Conservation (phyloP, 1,284 basidiomycete genomes). For the Sanghuangporus weigelae region DNA sequence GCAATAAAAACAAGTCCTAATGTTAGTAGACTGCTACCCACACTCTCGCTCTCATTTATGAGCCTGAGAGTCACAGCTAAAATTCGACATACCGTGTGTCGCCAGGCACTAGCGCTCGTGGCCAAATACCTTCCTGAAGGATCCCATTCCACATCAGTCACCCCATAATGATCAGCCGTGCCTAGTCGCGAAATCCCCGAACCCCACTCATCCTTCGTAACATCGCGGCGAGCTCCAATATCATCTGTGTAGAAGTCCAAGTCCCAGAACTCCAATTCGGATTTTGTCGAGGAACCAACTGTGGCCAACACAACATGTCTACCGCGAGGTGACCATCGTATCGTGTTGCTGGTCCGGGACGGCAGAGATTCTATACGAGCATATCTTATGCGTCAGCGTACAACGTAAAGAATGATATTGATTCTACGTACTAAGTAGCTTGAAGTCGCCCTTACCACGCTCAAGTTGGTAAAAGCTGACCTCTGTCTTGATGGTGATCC, state of each 20-base stretch:
- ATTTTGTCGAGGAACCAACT: slow-evolving; percentile 92
- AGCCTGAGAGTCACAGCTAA: slow-evolving; percentile 9
- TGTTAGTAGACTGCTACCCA: background rate
- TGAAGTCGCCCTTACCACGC: slow-evolving; percentile 92
- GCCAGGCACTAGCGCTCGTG: slow-evolving; percentile 94
- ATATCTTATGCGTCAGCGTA: slow-evolving; percentile 11
- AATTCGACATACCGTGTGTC: slow-evolving; percentile 68
- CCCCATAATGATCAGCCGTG: slow-evolving; percentile 94
- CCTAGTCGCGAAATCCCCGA: slow-evolving; percentile 84
- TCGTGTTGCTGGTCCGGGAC: slow-evolving; percentile 87
- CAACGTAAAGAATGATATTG: slow-evolving; percentile 1
- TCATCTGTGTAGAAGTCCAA: slow-evolving; percentile 88
- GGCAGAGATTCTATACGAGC: slow-evolving; percentile 64
- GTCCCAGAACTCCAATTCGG: slow-evolving; percentile 99
- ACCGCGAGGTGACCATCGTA: slow-evolving; percentile 97
- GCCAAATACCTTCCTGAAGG: slow-evolving; percentile 93
- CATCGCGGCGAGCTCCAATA: slow-evolving; percentile 48
- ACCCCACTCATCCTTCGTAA: slow-evolving; percentile 76
- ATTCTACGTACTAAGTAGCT: slow-evolving; percentile 64
- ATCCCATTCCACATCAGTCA: slow-evolving; percentile 99
- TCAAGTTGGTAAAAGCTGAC: slow-evolving; percentile 97
- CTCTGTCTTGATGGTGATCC: slow-evolving; percentile 93
- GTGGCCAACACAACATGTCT: slow-evolving; percentile 95
- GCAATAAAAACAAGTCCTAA: slow-evolving; percentile 5
- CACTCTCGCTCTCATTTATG: slow-evolving; percentile 1